These are phyloP conservation scores for Chlamydomonas urium DNA, from an alignment of 139 green algal genomes.

Conservation along the genomic window DNA sequence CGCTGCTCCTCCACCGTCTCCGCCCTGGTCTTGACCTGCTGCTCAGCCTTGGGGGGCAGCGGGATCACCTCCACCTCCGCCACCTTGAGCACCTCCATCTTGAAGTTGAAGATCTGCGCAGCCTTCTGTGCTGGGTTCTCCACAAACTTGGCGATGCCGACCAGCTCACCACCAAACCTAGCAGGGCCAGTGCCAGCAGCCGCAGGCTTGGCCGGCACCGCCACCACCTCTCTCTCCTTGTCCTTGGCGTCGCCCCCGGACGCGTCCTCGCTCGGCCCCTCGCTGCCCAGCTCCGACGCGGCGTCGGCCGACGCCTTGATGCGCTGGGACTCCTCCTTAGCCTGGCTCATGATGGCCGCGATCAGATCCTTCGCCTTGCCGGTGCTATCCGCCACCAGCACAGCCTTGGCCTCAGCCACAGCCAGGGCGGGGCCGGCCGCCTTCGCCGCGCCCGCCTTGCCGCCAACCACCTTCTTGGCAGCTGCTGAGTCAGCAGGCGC, in stretches of 20 bases:
- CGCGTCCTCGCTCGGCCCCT: neutral
- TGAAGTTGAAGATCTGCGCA: slow-evolving; percentile 20
- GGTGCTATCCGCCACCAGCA: slow-evolving; percentile 25
- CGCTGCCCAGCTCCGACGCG: too few relatives aligned
- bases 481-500: too few relatives aligned
- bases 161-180: neutral
- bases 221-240: neutral
- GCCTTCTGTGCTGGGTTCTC: neutral
- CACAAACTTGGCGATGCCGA: neutral
- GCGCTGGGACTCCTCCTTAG: neutral
- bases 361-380: slow-evolving; percentile 52
- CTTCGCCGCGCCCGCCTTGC: slow-evolving; percentile 8
- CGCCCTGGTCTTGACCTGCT: neutral
- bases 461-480: too few relatives aligned
- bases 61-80: slow-evolving; percentile 31
- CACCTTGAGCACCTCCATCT: slow-evolving; percentile 43
- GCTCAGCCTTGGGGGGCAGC: neutral
- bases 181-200: neutral
- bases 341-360: slow-evolving; percentile 35
- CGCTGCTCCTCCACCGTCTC: slow-evolving; percentile 33
- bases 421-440: neutral
- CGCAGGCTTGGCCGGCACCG: too few relatives aligned
- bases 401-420: too few relatives aligned
- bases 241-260: neutral
- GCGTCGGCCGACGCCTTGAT: too few relatives aligned